Evolutionary conservation across 2,329 filamentous ascomycete species (phyloP), one percentile per base, ranked within the genome.

Genomic region (Alternaria atra): DNA sequence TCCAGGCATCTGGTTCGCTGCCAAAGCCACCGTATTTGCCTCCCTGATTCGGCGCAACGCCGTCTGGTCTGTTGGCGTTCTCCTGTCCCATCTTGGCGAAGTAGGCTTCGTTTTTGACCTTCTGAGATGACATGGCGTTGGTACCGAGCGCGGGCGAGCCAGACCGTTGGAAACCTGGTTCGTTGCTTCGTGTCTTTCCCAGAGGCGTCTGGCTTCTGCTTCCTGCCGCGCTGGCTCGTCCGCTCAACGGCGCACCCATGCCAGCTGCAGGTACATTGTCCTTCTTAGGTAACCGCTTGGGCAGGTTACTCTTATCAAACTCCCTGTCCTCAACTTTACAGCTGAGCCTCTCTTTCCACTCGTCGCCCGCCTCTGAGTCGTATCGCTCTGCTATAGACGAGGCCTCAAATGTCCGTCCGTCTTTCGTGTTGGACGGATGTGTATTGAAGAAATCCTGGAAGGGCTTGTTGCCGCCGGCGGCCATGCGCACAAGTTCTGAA

Each of bases 21-120:
- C 95, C 95, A 78, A 99, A 99, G 0, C 95, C 95, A 10, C 83
- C 86, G 75, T 93, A 99, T 80, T 97, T 97, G 10, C 95, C 95
- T 61, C 95, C 95, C 78, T 97, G 94, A 62, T 85, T 94, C 0
- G 95, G 95, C 30, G 92, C 90, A 53, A 98, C 71, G 70, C 87
- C 84, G 0, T 90, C 92, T 6, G 91, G 84, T 61, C 95, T 84
- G 39, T 84, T 82, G 5, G 93, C 91, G 76, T 99, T 99, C 63
- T 92, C 91, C 27, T 87, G 87, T 5, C 94, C 94, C 78, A 97
- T 86, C 37, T 86, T 87, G 44, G 94, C 90, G 81, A 99, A 98
- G 80, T 97, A 98, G 67, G 90, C 89, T 77, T 98, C 95, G 78
- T 98, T 91, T 68, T 85, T 84, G 30, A 83, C 80, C 72, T 90